Evolutionary conservation across 495 filamentous ascomycete genomes (phyloP), one percentile per base, ranked within the genome.

Genomic region (Podospora bellae-mahoneyi): DNA sequence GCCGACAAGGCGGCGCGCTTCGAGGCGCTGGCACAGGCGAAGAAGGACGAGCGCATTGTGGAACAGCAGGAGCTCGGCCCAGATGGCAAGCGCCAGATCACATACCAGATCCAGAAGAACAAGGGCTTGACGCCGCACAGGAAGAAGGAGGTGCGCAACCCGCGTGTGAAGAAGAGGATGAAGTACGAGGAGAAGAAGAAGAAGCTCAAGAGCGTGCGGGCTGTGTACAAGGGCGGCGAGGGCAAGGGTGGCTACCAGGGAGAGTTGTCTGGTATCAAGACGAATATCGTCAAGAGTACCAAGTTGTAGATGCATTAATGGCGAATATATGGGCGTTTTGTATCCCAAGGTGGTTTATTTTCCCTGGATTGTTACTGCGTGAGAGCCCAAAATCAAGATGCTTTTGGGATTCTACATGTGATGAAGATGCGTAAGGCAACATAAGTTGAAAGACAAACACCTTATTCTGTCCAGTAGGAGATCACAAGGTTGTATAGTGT

Each of bases 261-360:
- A 78, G 95, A 99, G 80, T 77, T 91, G 84, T 97, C 94, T 62
- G 95, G 95, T 85, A 96, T 99, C 77, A 97, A 97, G 84, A 91
- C 87, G 73, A 90, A 90, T 58, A 75, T 99, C 79, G 90, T 98
- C 74, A 97, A 92, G 88, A 94, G 92, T 87, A 83, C 89, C 73
- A 99, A 96, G 84, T 81, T 99, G 76, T 94, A 67, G 13, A 57
- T 67, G 23, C 19, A 55, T 62, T 62, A 61, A 54, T 59, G 55
- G 54, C 27, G 39, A 48, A 48, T 48, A 48, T 48, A 48, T 48
- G 39, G 39, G 39, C 39, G 39, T 6, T 48, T 48, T 16, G 7
- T 10, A 16, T 48, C 39, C 39, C 39, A 48, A 16, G 6, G 10
- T 39, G 23, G 23, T 23, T 1, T 23, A 1, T 23, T 23, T 23